Conservation (phyloP, 371 early-diverging fungal species). For the Mucor circinelloides region DNA sequence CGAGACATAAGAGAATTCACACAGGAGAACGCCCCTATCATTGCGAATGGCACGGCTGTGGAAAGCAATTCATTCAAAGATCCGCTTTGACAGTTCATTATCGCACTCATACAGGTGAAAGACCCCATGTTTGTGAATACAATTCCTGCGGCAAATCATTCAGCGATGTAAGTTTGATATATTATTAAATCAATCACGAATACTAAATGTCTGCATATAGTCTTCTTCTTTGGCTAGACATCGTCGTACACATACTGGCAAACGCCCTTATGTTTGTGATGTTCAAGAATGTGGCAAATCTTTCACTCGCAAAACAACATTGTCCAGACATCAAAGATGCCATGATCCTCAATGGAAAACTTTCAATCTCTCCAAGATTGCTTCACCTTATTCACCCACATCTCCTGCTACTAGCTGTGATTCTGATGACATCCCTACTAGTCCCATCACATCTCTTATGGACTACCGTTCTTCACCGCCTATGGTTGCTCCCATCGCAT, state of each 20-base stretch:
- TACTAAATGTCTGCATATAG: conserved; percentile 14
- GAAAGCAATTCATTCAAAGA: conserved; percentile 79
- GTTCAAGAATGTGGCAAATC: conserved; percentile 58
- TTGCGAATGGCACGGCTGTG: conserved; percentile 66
- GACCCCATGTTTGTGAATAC: conserved; percentile 75
- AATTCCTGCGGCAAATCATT: conserved; percentile 64
- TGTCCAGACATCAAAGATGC: conserved; percentile 68
- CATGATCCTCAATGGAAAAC: conserved; percentile 46
- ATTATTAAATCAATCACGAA: neutral
- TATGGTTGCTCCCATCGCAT: conserved; percentile 28
- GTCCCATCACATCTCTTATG: conserved; percentile 14
- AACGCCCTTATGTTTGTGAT: conserved; percentile 53
- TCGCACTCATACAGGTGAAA: conserved; percentile 81
- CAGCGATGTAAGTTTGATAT: conserved; percentile 54
- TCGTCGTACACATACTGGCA: conserved; percentile 55
- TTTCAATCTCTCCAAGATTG: conserved; percentile 26
- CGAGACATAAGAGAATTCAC: conserved; percentile 77
- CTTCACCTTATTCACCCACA: conserved; percentile 19
- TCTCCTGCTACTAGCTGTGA: conserved; percentile 27
- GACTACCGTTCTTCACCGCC: conserved; percentile 20
- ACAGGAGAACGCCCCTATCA: conserved; percentile 75
- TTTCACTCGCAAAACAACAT: conserved; percentile 69
- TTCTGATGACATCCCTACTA: conserved; percentile 22
- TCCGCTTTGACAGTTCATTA: conserved; percentile 81
- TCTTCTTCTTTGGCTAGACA: conserved; percentile 54